Base-by-base conservation (phyloP, 148 eudicot species). In the Suaeda aralocaspica region DNA sequence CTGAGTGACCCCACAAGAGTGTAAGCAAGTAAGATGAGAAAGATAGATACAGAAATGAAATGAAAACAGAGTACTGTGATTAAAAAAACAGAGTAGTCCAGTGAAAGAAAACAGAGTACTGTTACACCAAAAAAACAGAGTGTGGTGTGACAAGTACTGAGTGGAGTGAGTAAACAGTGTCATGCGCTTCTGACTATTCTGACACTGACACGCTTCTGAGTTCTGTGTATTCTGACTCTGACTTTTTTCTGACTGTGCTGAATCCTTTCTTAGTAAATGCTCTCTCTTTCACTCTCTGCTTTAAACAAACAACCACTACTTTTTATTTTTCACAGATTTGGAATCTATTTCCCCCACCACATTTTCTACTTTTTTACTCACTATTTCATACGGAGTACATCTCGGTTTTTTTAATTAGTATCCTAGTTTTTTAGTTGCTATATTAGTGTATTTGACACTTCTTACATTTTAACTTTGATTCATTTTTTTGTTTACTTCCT, bases 81-180 rank as follows among this genome's bases (percentile, higher is more conserved):
- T 44, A 29, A 57, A 10, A 26, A 42, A 5, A 21, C 29, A 46
- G 60, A 34, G 72, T 72, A 74, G 61, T 34, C 18, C 59, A 67
- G 67, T 67, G 67, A 61, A 66, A 52, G 31, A 52, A 42, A 68
- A 60, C 68, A 68, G 72, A n/a, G n/a, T n/a, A n/a, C n/a, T n/a
- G n/a, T n/a, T n/a, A n/a, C n/a, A n/a, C n/a, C n/a, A n/a, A n/a
- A n/a, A n/a, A n/a, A n/a, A n/a, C n/a, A n/a, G n/a, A n/a, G n/a
- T n/a, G n/a, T n/a, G n/a, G n/a, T n/a, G n/a, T n/a, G n/a, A n/a
- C n/a, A n/a, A n/a, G n/a, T n/a, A n/a, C n/a, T n/a, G n/a, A n/a
- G n/a, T n/a, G n/a, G n/a, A n/a, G n/a, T n/a, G n/a, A n/a, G n/a
- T n/a, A n/a, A n/a, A n/a, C n/a, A n/a, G n/a, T 34, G 60, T 74